Percentiles rank a stretch among this genome's conserved stretches.
phyloP scores from a whole-genome alignment of 805 yeast species.

The Yarrowia osloensis region DNA sequence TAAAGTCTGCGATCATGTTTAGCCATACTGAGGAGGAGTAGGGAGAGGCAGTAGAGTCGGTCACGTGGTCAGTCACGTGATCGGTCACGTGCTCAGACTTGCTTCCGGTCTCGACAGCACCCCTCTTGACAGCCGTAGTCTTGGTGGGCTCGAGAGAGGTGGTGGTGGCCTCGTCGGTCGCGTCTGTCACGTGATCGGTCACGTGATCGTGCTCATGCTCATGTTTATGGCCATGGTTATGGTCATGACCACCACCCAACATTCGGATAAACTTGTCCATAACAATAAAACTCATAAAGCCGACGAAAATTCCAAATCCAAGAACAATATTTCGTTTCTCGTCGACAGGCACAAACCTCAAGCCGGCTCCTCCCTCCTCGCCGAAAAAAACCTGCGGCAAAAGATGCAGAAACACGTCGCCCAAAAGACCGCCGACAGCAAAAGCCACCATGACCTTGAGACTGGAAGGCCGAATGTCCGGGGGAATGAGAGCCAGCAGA shows the following conservation, averaged over 20 bases:
- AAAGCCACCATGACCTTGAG: slow-evolving; percentile 62
- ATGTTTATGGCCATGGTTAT: slow-evolving; percentile 49
- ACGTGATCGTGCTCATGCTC: slow-evolving; percentile 36
- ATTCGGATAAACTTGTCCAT: slow-evolving; percentile 64
- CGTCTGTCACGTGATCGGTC: background rate
- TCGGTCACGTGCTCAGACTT: background rate
- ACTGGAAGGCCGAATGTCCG: slow-evolving; percentile 53
- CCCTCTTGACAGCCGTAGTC: slow-evolving; percentile 33
- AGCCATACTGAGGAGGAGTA: slow-evolving; percentile 55
- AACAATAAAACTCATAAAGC: slow-evolving; percentile 60
- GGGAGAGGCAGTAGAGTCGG: background rate
- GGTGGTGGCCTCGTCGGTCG: background rate
- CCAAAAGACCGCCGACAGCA: slow-evolving; percentile 75
- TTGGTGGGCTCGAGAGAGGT: slow-evolving; percentile 34
- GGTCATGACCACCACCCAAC: slow-evolving; percentile 44
- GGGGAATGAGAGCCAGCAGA: slow-evolving; percentile 58
- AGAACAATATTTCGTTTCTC: slow-evolving; percentile 51
- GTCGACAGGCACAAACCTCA: slow-evolving; percentile 52
- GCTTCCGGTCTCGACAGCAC: background rate
- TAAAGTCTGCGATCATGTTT: slow-evolving; percentile 67
- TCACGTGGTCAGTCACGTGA: background rate
- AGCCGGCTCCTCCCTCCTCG: slow-evolving; percentile 43
- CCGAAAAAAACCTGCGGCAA: slow-evolving; percentile 69
- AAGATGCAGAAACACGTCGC: slow-evolving; percentile 72
- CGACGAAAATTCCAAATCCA: slow-evolving; percentile 60